A percentile compares a stretch with the other conserved stretches of the same genome.
These are phyloP conservation scores for Bocquillonia castaneifolia DNA, from an alignment of 441 rosid genomes.

Conservation along the genomic window DNA sequence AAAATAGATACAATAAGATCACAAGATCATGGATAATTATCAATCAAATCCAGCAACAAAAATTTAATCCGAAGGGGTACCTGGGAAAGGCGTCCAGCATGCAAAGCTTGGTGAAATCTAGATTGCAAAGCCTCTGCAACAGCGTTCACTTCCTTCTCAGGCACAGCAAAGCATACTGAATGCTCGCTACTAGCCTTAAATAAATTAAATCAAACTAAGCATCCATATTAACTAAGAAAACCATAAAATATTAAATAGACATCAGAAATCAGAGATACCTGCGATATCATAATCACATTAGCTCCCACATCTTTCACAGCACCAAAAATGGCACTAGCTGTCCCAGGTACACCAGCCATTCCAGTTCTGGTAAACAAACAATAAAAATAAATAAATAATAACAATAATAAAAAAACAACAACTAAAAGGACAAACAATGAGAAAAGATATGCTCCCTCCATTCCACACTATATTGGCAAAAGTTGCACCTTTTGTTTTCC, in stretches of 20 bases:
- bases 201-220: constrained; percentile 28
- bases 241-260: constrained; percentile 10
- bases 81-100: constrained; percentile 96
- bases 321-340: constrained; percentile 85
- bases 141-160: constrained; percentile 85
- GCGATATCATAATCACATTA: constrained; percentile 95
- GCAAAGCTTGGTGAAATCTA: constrained; percentile 75
- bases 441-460: too few species aligned
- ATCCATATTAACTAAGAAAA: constrained; percentile 16
- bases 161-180: constrained; percentile 95
- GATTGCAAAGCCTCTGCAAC: constrained; percentile 77
- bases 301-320: constrained; percentile 98
- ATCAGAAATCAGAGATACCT: constrained; percentile 41
- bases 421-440: too few species aligned
- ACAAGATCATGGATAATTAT: background rate
- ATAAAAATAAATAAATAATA: constrained; percentile 8
- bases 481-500: too few species aligned
- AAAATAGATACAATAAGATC: background rate
- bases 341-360: constrained; percentile 99
- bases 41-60: too few species aligned
- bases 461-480: too few species aligned
- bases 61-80: constrained; percentile 27
- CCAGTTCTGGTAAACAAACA: constrained; percentile 61
- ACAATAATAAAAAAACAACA: too few species aligned
- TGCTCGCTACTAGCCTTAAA: constrained; percentile 93